Conservation (phyloP, 1,284 basidiomycete genomes). For the Ganoderma lingzhi region DNA sequence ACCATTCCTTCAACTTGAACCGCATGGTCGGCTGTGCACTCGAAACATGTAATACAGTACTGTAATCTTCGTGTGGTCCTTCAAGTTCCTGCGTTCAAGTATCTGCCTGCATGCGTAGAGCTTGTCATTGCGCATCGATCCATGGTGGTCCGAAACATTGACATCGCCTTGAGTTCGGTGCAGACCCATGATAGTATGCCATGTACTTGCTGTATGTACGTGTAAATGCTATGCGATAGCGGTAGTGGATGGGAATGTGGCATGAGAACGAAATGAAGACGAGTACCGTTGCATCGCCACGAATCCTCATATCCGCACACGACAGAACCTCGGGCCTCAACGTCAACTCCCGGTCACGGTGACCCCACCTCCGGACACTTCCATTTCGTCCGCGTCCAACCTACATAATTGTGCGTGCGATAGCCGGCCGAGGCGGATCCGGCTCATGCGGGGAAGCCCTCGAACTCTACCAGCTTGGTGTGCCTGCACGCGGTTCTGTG, state of each 20-base stretch:
- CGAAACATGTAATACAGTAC: too few relatives aligned
- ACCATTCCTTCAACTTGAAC: too few relatives aligned
- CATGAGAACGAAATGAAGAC: not conserved
- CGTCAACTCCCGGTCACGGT: too few relatives aligned
- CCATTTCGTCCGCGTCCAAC: not conserved
- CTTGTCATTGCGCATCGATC: too few relatives aligned
- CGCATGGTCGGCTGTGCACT: too few relatives aligned
- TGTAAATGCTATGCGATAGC: not conserved
- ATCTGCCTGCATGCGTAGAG: too few relatives aligned
- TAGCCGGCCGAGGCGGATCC: not conserved
- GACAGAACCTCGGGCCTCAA: not conserved
- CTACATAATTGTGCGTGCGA: not conserved
- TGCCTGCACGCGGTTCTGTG: constrained; percentile 31
- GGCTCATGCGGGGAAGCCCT: not conserved
- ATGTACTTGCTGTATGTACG: not conserved
- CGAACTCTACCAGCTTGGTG: constrained; percentile 17
- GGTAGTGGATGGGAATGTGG: not conserved
- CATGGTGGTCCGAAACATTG: too few relatives aligned
- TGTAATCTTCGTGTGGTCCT: too few relatives aligned
- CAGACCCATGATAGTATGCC: too few relatives aligned
- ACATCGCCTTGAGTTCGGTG: too few relatives aligned
- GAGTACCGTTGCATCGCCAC: not conserved
- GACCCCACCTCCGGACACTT: not conserved
- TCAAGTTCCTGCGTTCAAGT: too few relatives aligned
- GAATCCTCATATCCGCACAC: not conserved